Percentiles rank a stretch among this genome's conserved stretches.
These are phyloP conservation scores for Penicillium occitanis DNA, from an alignment of 2,329 filamentous ascomycete genomes.

Conservation along the genomic window DNA sequence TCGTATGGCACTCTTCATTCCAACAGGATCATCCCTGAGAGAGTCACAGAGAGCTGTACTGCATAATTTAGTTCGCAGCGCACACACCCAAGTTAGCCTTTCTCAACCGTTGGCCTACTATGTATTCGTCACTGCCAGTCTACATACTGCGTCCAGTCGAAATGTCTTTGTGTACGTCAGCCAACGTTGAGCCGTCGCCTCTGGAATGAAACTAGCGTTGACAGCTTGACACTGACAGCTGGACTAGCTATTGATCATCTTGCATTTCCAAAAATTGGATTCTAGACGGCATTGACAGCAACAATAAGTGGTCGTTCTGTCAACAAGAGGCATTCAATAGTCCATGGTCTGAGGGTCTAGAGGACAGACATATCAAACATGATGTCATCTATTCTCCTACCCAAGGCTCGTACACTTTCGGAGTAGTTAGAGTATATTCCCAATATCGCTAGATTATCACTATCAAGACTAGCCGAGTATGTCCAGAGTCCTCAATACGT, in stretches of 20 bases:
- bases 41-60: neutral
- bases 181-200: neutral
- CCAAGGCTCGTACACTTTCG: neutral
- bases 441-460: neutral
- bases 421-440: neutral
- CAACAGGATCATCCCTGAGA: neutral
- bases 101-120: neutral
- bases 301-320: neutral
- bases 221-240: slow-evolving; percentile 2
- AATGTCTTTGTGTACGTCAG: neutral
- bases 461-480: neutral
- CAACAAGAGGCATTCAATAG: neutral
- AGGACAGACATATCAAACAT: neutral
- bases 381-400: slow-evolving; percentile 4
- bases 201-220: neutral
- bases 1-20: neutral
- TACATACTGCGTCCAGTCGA: too few relatives aligned
- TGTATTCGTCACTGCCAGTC: neutral
- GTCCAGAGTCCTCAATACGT: neutral
- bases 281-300: neutral
- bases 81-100: neutral
- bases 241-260: neutral
- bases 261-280: neutral
- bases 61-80: neutral
- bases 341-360: neutral